These are phyloP conservation scores for Erodium maritimum DNA, from an alignment of 345 rosid genomes.

Conservation along the genomic window DNA sequence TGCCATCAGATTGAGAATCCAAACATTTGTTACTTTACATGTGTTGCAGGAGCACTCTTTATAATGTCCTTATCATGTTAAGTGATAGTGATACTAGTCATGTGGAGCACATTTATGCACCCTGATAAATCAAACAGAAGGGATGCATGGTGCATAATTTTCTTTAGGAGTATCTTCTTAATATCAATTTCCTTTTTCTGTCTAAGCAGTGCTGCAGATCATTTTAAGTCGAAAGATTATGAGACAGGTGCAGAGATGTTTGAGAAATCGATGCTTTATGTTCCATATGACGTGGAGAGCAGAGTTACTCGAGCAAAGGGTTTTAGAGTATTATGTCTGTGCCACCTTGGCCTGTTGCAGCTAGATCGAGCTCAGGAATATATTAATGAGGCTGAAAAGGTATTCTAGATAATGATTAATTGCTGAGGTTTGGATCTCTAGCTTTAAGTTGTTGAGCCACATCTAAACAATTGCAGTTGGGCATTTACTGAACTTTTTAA, in stretches of 20 bases:
- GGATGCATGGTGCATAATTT: no score
- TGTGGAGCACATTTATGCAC: no score
- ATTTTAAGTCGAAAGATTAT: slow-evolving; percentile 66
- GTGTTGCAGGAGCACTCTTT: no score
- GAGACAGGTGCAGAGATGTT: slow-evolving; percentile 73
- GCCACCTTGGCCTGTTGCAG: slow-evolving; percentile 71
- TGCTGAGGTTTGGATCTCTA: not conserved
- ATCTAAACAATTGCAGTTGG: not conserved
- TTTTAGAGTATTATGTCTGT: slow-evolving; percentile 84
- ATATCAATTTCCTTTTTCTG: not conserved
- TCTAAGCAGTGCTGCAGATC: slow-evolving; percentile 57
- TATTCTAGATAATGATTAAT: slow-evolving; percentile 12
- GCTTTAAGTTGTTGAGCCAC: not conserved
- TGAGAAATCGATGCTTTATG: slow-evolving; percentile 88
- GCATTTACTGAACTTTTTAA: slow-evolving; percentile 2
- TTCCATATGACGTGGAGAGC: slow-evolving; percentile 55
- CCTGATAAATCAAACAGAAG: no score
- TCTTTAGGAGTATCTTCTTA: not conserved
- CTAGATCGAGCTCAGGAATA: slow-evolving; percentile 84
- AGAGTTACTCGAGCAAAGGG: slow-evolving; percentile 80
- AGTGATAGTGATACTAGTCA: no score
- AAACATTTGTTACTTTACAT: no score
- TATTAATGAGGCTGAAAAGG: slow-evolving; percentile 85
- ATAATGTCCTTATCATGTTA: no score
- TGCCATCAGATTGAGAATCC: no score